Percentiles rank a stretch among this genome's conserved stretches.
Conservation (phyloP, 257 asterid genomes). For the Buddleja alternifolia region DNA sequence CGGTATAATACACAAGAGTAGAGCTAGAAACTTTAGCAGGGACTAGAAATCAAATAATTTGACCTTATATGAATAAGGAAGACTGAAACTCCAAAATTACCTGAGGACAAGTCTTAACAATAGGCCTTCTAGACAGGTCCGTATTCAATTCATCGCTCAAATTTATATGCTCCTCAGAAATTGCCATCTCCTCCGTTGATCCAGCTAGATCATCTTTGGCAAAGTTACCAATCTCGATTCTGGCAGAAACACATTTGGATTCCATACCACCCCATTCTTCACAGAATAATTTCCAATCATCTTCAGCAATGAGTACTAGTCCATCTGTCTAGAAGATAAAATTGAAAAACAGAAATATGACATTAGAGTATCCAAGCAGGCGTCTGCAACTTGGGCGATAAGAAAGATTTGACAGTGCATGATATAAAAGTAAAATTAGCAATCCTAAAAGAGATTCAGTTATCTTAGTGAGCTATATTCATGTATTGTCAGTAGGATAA, state of each 20-base stretch:
- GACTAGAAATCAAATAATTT: slow-evolving; percentile 11
- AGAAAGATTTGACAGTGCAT: slow-evolving; percentile 5
- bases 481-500: background rate
- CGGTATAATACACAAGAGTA: background rate
- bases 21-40: slow-evolving; percentile 15
- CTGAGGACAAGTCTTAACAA: slow-evolving; percentile 76
- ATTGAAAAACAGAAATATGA: slow-evolving; percentile 13
- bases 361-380: slow-evolving; percentile 32
- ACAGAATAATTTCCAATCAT: slow-evolving; percentile 88
- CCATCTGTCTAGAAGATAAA: slow-evolving; percentile 63
- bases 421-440: slow-evolving; percentile 14
- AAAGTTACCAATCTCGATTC: slow-evolving; percentile 50
- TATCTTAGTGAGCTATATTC: slow-evolving; percentile 13
- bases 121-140: slow-evolving; percentile 46
- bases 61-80: slow-evolving; percentile 34
- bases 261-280: slow-evolving; percentile 87
- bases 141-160: slow-evolving; percentile 44
- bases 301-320: slow-evolving; percentile 65
- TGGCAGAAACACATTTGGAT: slow-evolving; percentile 66
- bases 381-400: slow-evolving; percentile 19
- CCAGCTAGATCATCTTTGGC: slow-evolving; percentile 48
- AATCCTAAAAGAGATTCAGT: slow-evolving; percentile 25
- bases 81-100: slow-evolving; percentile 48
- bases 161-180: slow-evolving; percentile 55
- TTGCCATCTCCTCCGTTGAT: slow-evolving; percentile 47